Base-by-base conservation (phyloP, 2,329 filamentous ascomycete genomes). In the Zymoseptoria tritici region DNA sequence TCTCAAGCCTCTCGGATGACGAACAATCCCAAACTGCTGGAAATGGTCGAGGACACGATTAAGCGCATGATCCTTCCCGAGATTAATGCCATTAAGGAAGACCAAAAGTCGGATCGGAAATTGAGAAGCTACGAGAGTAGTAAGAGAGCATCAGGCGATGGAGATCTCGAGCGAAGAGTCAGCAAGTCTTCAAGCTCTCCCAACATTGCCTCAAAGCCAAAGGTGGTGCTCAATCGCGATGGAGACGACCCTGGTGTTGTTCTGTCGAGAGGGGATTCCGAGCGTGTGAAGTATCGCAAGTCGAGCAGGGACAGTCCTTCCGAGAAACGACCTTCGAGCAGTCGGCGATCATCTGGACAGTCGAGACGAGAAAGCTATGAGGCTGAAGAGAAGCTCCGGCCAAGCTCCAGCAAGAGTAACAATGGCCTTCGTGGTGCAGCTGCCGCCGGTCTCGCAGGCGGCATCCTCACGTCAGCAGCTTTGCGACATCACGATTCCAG, bases 21-120 rank as follows among this genome's bases (percentile, higher is more conserved):
- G 72, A 96, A 95, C 76, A 96, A 97, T 69, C 92, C 92, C 0
- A 94, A 91, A 71, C 78, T 97, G 1, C 81, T 97, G 2, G 90
- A 94, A 69, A 94, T 91, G 0, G 92, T 97, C 2, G 92, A 97
- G 76, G 91, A 96, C 75, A 91, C 91, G 13, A 96, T 97, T 70
- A 87, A 91, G 63, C 84, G 91, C 54, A 81, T 96, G 55, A 96
- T 97, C 57, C 77, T 99, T 2, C 94, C 94, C 0, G 93, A 99
- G 74, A 80, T 99, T 52, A 93, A 91, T 67, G 90, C 91, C 9
- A 79, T 99, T 57, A 97, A 96, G 74, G 86, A 92, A 68, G 91
- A 96, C 70, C 89, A 93, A 72, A 92, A 90, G 73, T 87, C 88
- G 64, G 85, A 87, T 63, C 83, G 88, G 64, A 87, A 85, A 67